Evolutionary conservation across 192 early-diverging fungal species (phyloP).

Genomic region (Podila verticillata): DNA sequence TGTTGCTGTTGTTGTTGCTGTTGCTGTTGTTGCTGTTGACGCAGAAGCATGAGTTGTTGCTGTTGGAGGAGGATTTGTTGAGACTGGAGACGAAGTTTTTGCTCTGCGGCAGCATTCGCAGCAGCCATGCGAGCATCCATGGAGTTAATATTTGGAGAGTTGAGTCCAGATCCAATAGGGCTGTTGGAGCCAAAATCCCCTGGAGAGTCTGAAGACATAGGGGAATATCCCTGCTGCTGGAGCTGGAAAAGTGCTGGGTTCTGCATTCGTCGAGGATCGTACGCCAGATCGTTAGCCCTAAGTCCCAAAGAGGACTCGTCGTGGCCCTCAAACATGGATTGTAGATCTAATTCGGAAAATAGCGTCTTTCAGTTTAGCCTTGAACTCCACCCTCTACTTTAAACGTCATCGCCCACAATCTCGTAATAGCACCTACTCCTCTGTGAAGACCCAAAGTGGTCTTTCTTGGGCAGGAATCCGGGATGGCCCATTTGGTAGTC

Average conservation of each 20-base stretch:
- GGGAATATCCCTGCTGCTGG: slow-evolving; percentile 44
- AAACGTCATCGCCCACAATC: no score
- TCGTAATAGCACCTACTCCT: slow-evolving; percentile 14
- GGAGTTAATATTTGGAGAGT: slow-evolving; percentile 22
- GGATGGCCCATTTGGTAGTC: slow-evolving; percentile 40
- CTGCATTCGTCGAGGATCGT: slow-evolving; percentile 40
- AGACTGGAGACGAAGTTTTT: slow-evolving; percentile 63
- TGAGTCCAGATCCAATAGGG: slow-evolving; percentile 35
- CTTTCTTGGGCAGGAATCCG: slow-evolving; percentile 31
- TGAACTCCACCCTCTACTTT: no score
- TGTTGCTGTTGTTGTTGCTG: slow-evolving; percentile 62
- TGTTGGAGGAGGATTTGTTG: slow-evolving; percentile 61
- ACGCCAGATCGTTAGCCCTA: slow-evolving; percentile 45
- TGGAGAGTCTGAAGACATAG: slow-evolving; percentile 31
- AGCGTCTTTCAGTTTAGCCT: not conserved
- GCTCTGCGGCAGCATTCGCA: slow-evolving; percentile 43
- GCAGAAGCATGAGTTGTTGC: slow-evolving; percentile 54
- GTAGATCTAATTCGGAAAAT: slow-evolving; percentile 20
- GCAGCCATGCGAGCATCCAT: slow-evolving; percentile 48
- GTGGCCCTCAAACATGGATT: slow-evolving; percentile 47
- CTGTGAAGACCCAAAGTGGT: slow-evolving; percentile 18
- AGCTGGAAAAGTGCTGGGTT: slow-evolving; percentile 41
- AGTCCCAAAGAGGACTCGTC: slow-evolving; percentile 46
- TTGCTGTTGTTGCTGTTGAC: slow-evolving; percentile 53
- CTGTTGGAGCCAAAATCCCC: slow-evolving; percentile 13